Evolutionary conservation across 2,329 filamentous ascomycete species (phyloP).

Genomic region (Aspergillus fischeri): DNA sequence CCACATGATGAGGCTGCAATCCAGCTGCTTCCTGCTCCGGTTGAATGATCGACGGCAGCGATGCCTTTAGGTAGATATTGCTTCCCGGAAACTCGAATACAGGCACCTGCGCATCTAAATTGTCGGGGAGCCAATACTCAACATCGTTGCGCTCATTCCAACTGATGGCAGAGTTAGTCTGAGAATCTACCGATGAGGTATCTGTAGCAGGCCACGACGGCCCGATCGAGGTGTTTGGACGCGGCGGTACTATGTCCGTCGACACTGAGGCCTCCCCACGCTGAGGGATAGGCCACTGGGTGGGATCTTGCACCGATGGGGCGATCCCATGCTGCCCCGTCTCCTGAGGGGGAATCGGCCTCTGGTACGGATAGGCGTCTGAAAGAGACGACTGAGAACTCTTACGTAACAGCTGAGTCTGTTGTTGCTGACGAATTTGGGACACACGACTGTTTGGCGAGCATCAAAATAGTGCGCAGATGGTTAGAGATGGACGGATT

Average conservation of each 20-base stretch:
- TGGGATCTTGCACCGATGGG: conserved; percentile 15
- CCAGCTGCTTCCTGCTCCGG: conserved; percentile 15
- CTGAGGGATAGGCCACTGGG: conserved; percentile 17
- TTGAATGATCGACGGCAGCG: conserved; percentile 33
- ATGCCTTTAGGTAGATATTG: conserved; percentile 32
- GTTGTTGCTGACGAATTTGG: conserved; percentile 37
- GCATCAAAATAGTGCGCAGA: not conserved
- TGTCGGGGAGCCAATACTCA: conserved; percentile 35
- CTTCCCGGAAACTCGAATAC: conserved; percentile 32
- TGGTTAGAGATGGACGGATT: conserved; percentile 3
- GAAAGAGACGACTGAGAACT: conserved; percentile 12
- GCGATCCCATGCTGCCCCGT: conserved; percentile 9
- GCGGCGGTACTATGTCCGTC: conserved; percentile 19
- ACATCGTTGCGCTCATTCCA: conserved; percentile 29
- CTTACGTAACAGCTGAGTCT: conserved; percentile 21
- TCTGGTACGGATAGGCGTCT: conserved; percentile 22
- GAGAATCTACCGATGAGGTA: conserved; percentile 18
- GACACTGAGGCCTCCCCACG: conserved; percentile 17
- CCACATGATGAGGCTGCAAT: conserved; percentile 18
- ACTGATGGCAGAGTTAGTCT: conserved; percentile 15
- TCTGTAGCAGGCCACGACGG: conserved; percentile 20
- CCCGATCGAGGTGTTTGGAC: conserved; percentile 15
- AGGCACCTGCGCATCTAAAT: conserved; percentile 30
- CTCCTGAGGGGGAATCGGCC: conserved; percentile 16
- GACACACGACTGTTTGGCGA: conserved; percentile 29